Conservation (phyloP, 108 stramenopile genomes). For the Asterionellopsis glacialis region DNA sequence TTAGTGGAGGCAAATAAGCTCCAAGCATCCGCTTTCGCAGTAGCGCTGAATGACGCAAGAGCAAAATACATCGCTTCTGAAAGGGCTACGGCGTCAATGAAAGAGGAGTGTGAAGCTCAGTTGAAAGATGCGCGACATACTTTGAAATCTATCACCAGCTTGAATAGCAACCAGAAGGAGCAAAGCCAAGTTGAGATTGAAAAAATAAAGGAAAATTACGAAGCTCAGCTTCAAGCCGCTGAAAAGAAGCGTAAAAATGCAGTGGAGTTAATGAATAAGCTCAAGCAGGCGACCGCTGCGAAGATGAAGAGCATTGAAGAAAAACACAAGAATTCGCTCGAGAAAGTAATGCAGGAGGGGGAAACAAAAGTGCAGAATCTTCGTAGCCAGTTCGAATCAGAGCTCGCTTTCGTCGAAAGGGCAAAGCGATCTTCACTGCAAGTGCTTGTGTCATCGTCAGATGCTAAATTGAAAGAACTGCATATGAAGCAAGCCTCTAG, state of each 20-base stretch:
- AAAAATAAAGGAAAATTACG: slow-evolving; percentile 4
- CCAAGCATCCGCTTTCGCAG: no score
- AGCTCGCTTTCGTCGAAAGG: slow-evolving; percentile 16
- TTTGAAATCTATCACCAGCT: no score
- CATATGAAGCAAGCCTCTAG: slow-evolving; percentile 2
- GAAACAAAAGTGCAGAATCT: neutral
- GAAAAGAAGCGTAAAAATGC: slow-evolving; percentile 35
- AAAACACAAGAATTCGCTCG: slow-evolving; percentile 1
- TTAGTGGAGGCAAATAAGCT: no score
- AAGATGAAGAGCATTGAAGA: slow-evolving; percentile 2
- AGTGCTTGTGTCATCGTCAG: neutral
- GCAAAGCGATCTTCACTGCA: slow-evolving; percentile 4
- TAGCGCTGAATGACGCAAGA: no score
- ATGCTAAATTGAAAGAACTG: slow-evolving; percentile 3
- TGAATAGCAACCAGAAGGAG: no score
- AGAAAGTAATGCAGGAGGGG: slow-evolving; percentile 4
- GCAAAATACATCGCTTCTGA: no score
- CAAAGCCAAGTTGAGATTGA: neutral
- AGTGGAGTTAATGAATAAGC: slow-evolving; percentile 36
- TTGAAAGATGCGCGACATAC: neutral
- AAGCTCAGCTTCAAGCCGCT: slow-evolving; percentile 13
- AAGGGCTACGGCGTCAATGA: neutral
- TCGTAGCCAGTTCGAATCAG: slow-evolving; percentile 3
- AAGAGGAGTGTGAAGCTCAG: neutral
- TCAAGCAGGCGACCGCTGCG: slow-evolving; percentile 33